Percentiles rank a stretch among this genome's conserved stretches.
These are phyloP conservation scores for Parmelia sp. DNA, from an alignment of 495 filamentous ascomycete genomes.

Conservation along the genomic window DNA sequence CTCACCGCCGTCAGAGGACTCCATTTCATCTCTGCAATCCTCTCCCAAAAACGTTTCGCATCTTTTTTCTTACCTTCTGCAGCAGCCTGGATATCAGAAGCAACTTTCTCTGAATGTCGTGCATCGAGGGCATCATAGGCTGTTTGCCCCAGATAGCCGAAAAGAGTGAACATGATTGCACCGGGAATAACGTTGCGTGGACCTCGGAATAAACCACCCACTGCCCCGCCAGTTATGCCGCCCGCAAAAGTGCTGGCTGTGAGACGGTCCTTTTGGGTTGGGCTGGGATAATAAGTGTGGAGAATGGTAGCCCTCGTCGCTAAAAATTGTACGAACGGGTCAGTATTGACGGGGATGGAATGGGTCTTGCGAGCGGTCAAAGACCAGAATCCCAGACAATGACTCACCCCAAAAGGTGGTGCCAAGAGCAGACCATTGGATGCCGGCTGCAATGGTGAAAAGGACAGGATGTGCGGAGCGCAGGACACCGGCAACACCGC, in stretches of 20 bases:
- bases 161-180: slow-evolving; percentile 54
- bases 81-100: slow-evolving; percentile 30
- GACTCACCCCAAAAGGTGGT: slow-evolving; percentile 67
- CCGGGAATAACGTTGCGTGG: slow-evolving; percentile 50
- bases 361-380: neutral
- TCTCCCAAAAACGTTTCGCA: slow-evolving; percentile 33
- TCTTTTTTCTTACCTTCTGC: neutral
- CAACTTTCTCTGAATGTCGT: slow-evolving; percentile 27
- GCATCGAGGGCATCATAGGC: slow-evolving; percentile 50
- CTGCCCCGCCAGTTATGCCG: slow-evolving; percentile 55
- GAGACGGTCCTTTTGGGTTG: slow-evolving; percentile 47
- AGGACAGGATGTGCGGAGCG: slow-evolving; percentile 55
- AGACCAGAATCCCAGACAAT: neutral
- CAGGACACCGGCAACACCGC: slow-evolving; percentile 61
- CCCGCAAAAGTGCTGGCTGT: slow-evolving; percentile 64
- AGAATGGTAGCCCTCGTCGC: slow-evolving; percentile 37
- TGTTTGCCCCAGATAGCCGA: slow-evolving; percentile 55
- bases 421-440: slow-evolving; percentile 76
- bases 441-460: slow-evolving; percentile 63
- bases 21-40: slow-evolving; percentile 63
- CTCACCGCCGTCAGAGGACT: slow-evolving; percentile 71
- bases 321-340: slow-evolving; percentile 14
- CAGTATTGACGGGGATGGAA: neutral
- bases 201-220: slow-evolving; percentile 55
- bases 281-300: slow-evolving; percentile 24